Evolutionary conservation across 129 eudicot genomes (phyloP), one percentile per base, ranked within the genome.

Genomic region (Flaveria ramosissima): DNA sequence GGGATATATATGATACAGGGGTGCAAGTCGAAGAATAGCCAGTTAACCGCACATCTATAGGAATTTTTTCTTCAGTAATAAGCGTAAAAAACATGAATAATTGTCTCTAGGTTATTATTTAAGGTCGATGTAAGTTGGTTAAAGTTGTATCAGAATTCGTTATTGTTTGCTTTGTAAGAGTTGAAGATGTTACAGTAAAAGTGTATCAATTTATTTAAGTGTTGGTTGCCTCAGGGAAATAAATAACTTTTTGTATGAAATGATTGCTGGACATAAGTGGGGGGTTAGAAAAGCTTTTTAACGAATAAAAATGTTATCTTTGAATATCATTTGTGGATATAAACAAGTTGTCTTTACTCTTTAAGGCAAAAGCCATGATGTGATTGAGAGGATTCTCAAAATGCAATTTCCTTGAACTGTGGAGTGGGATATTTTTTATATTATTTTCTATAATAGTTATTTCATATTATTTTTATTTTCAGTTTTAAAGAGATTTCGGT

Each of bases 1-100:
- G 96, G 50, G 88, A 77, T 19, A 77, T 68, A 78, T 90, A 90
- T 73, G 98, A 93, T 83, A 77, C 98, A 3, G 95, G 96, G 70
- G 88, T 88, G 72, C 98, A 90, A 86, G 88, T 90, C 26, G 73
- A 71, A n/a, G 56, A 32, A 52, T 81, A 87, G 74, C 52, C 56
- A 16, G 10, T 24, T 23, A 52, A 69, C 13, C 55, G 6, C 6
- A 24, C 27, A 11, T 20, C 55, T 47, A 3, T 71, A 30, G 27
- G 15, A n/a, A 1, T 20, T 73, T 17, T 73, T 52, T 70, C 30
- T 77, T 77, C 43, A 24, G 55, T 83, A 52, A 63, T 66, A 19
- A 36, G 12, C 45, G 61, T 57, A 74, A 50, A 73, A 27, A 11
- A 61, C 62, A 57, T 55, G 61, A 74, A 73, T 83, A 63, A 63